Evolutionary conservation across 768 basidiomycete genomes (phyloP), one percentile per base, ranked within the genome.

Genomic region (Agaricus subrufescens): DNA sequence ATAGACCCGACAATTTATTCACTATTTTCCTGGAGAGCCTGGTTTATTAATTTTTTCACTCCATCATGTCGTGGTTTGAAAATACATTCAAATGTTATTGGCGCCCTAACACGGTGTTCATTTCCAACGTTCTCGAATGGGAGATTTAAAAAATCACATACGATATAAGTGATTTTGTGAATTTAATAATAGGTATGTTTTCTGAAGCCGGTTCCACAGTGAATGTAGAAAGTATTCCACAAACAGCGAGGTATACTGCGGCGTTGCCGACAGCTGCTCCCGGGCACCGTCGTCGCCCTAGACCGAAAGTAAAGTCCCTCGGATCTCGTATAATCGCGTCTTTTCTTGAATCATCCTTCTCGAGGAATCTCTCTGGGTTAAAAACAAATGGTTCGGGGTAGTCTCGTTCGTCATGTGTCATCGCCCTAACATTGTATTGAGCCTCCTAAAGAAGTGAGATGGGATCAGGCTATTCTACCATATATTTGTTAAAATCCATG

Each of bases 351-450:
- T 51, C 34, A 12, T 50, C 53, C 29, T 46, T 25, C 11, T 39
- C 50, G 23, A 61, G 30, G 38, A 51, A 61, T 14, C 60, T 47
- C 27, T 61, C 60, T 2, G 60, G 60, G 26, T 54, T 56, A 54
- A 61, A 61, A n/a, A 39, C 44, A 23, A 8, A 4, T 5, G 60
- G 60, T 30, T 61, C 46, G 6, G 50, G 54, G 34, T 46, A 61
- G 29, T 53, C 29, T 3, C 10, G 15, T 23, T 56, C 54, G 37
- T 61, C 54, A 19, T 59, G 60, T 1, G 58, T 55, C 11, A 61
- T 61, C 9, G 58, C 54, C 60, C 60, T 61, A 25, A 49, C 12
- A 14, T 52, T 50, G 46, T 47, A 5, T 46, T 56, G 26, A 51
- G 52, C 4, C 53, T 46, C 46, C 49, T 5, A 4, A 2, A 50